Evolutionary conservation across 768 basidiomycete species (phyloP).

Genomic region (Rhodotorula diobovata): DNA sequence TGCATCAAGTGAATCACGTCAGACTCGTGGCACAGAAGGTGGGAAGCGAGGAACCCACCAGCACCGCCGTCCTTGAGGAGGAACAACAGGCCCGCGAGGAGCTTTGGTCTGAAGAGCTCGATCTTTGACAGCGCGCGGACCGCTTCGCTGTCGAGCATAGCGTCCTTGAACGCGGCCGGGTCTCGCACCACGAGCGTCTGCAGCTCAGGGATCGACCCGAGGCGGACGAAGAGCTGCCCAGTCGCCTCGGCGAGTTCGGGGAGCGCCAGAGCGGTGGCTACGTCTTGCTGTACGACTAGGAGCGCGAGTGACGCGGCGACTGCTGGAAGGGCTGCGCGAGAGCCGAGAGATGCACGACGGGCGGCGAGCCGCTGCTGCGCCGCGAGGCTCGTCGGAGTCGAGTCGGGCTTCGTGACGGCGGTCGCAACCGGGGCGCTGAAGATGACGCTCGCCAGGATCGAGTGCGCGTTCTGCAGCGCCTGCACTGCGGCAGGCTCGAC

Average conservation of each 20-base stretch:
- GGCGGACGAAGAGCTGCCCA: constrained; percentile 3
- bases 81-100: constrained; percentile 21
- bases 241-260: constrained; percentile 1
- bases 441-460: constrained; percentile 11
- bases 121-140: neutral
- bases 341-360: constrained; percentile 12
- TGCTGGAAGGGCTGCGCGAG: neutral
- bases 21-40: no score
- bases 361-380: constrained; percentile 15
- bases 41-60: constrained; percentile 1
- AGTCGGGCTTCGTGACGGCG: neutral
- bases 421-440: neutral
- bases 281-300: constrained; percentile 30
- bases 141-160: constrained; percentile 24
- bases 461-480: neutral
- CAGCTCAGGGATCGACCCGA: constrained; percentile 11
- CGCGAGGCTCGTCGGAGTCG: neutral
- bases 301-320: constrained; percentile 19
- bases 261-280: neutral
- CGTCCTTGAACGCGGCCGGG: constrained; percentile 8
- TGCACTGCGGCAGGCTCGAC: constrained; percentile 1
- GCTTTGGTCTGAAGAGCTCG: constrained; percentile 15
- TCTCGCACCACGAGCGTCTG: constrained; percentile 19
- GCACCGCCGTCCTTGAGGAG: constrained; percentile 30
- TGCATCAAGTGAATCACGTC: neutral